phyloP scores from a whole-genome alignment of 78 protist species.

The Dictyostelium purpureum region DNA sequence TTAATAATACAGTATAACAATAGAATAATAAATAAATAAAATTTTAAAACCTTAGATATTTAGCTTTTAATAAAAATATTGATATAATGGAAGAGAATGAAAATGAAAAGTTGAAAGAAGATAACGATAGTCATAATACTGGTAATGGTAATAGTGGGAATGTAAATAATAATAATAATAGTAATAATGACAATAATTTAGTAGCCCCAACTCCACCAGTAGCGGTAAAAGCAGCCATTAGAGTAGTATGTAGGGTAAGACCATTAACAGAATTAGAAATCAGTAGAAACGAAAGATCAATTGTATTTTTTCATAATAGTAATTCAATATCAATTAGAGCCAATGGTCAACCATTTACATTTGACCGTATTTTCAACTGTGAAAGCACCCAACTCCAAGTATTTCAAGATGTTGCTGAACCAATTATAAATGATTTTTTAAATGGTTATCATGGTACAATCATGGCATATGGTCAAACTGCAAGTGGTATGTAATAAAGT shows the following conservation, averaged over 20 bases:
- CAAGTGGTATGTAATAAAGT: slow-evolving; percentile 70
- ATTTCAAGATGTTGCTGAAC: slow-evolving; percentile 65
- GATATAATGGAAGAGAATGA: no score
- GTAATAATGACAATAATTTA: neutral
- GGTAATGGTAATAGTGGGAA: no score
- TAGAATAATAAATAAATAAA: no score
- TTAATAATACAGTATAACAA: no score
- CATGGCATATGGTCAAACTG: slow-evolving; percentile 89
- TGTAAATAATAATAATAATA: no score
- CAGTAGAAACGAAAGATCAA: slow-evolving; percentile 35
- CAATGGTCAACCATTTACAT: slow-evolving; percentile 32
- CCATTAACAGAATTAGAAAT: slow-evolving; percentile 56
- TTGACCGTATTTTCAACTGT: slow-evolving; percentile 36
- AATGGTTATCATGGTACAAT: slow-evolving; percentile 83
- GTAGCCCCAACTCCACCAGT: neutral
- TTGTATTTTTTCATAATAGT: neutral
- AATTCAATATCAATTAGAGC: slow-evolving; percentile 23
- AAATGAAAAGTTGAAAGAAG: no score
- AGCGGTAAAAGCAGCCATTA: neutral
- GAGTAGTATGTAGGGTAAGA: slow-evolving; percentile 62
- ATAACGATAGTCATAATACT: no score
- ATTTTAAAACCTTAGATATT: no score
- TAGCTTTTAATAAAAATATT: no score
- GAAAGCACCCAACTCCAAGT: neutral
- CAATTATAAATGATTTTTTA: slow-evolving; percentile 47